Evolutionary conservation across 768 basidiomycete species (phyloP), one percentile per base, ranked within the genome.

Genomic region (Hortiboletus flavorubellus): DNA sequence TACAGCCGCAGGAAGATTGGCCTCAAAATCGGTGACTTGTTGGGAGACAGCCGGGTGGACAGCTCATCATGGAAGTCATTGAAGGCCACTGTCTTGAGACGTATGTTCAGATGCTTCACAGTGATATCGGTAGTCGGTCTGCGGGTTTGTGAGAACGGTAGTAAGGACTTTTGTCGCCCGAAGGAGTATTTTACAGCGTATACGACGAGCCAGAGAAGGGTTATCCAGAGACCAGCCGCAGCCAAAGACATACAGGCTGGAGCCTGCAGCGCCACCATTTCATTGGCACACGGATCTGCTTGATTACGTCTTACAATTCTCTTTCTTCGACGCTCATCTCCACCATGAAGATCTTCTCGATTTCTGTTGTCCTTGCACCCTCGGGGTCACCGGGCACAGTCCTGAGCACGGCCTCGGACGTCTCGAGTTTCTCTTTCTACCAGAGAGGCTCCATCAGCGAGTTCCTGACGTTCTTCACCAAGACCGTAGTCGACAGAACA

Each of bases 351-450:
- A 79, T 97, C 63, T 94, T 80, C 68, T 85, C 88, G 8, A 80
- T 96, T 58, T 84, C 91, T 26, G 72, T 97, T 35, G 68, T 91
- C 46, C 78, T 85, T 49, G 81, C 87, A 16, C 85, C 88, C 5
- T 77, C 85, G 9, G 80, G 81, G 33, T 82, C 84, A 15, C 70
- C 86, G 15, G 78, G 80, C n/a, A 80, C 80, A 5, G 70, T 85
- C 33, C 83, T 98, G 31, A 77, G 78, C 60, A 80, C 75, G 38
- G 85, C 87, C 15, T 83, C 79, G 42, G 96, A 98, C 68, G 80
- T 98, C 14, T 90, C 88, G 29, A 87, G 87, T 11, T 98, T 95
- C 77, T 88, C 89, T 31, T 98, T 98, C 78, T 97, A 95, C 73
- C 93, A 97, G 75, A 79, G 82, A 58, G 87, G 91, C 45, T 85